Evolutionary conservation across 169 alveolate species (phyloP).

Genomic region (Theileria sp.): DNA sequence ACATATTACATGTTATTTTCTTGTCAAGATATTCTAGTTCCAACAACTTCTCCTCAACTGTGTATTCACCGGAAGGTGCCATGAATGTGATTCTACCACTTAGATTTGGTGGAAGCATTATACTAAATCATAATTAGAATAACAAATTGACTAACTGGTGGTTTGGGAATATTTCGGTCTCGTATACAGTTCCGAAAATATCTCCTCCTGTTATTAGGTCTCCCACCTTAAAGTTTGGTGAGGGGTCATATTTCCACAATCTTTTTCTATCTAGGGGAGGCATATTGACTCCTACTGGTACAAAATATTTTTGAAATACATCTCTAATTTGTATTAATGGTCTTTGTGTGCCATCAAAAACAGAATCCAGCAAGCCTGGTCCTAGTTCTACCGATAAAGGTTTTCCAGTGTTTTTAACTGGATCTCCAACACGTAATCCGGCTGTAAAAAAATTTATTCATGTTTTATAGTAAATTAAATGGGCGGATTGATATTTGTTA

Average conservation of each 20-base stretch:
- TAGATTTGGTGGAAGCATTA: slow-evolving; percentile 95
- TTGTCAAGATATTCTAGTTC: slow-evolving; percentile 90
- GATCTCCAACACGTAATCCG: slow-evolving; percentile 98
- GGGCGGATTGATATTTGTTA: background rate
- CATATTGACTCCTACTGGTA: slow-evolving; percentile 96
- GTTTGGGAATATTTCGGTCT: slow-evolving; percentile 90
- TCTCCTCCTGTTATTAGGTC: slow-evolving; percentile 97
- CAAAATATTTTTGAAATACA: slow-evolving; percentile 84
- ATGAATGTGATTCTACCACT: slow-evolving; percentile 92
- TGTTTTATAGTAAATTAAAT: background rate
- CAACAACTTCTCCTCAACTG: slow-evolving; percentile 81
- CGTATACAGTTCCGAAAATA: slow-evolving; percentile 92
- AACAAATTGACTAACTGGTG: slow-evolving; percentile 74
- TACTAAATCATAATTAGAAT: slow-evolving; percentile 34
- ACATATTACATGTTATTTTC: slow-evolving; percentile 84
- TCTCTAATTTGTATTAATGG: slow-evolving; percentile 93
- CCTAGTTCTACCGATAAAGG: slow-evolving; percentile 97
- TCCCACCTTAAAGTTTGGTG: slow-evolving; percentile 84
- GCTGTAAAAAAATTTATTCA: slow-evolving; percentile 66
- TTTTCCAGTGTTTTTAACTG: slow-evolving; percentile 95
- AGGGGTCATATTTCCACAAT: slow-evolving; percentile 91
- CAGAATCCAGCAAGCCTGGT: slow-evolving; percentile 94
- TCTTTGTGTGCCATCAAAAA: slow-evolving; percentile 98
- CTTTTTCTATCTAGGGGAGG: slow-evolving; percentile 88
- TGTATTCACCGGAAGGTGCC: slow-evolving; percentile 93